These are phyloP conservation scores for Glonium stellatum DNA, from an alignment of 495 filamentous ascomycete species.

Conservation along the genomic window DNA sequence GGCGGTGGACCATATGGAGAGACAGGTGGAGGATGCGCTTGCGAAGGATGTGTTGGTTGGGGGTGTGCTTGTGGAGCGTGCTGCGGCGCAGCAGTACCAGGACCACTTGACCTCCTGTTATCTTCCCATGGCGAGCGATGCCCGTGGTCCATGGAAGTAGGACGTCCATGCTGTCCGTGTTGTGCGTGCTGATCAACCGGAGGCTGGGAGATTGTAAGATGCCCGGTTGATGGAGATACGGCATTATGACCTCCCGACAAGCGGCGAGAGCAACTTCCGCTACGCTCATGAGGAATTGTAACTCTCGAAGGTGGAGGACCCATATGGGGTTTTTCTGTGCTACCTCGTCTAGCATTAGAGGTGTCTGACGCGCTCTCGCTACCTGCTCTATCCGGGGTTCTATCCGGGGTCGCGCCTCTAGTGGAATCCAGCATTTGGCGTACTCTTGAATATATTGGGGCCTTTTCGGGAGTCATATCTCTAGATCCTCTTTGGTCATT, in stretches of 20 bases:
- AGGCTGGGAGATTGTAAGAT: not conserved
- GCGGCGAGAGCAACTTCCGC: not conserved
- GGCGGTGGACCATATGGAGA: conserved; percentile 3
- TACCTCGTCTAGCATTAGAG: not conserved
- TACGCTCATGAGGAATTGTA: conserved; percentile 1
- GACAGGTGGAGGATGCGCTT: not conserved
- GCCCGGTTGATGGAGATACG: not conserved
- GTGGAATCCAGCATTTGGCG: conserved; percentile 8
- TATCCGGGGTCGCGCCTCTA: not conserved
- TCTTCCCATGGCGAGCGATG: conserved; percentile 1
- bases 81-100: not conserved
- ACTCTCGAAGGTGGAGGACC: conserved; percentile 5
- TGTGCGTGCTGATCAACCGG: not conserved
- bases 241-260: not conserved
- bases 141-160: not conserved
- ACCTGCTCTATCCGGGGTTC: not conserved
- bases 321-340: conserved; percentile 1
- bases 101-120: not conserved
- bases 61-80: not conserved
- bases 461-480: conserved; percentile 2
- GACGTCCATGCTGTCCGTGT: not conserved
- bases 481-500: not conserved
- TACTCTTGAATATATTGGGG: not conserved
- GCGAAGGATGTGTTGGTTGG: not conserved
- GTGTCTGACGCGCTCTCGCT: conserved; percentile 3